Conservation (phyloP, 139 green algal genomes). For the Picochlorum sp. region DNA sequence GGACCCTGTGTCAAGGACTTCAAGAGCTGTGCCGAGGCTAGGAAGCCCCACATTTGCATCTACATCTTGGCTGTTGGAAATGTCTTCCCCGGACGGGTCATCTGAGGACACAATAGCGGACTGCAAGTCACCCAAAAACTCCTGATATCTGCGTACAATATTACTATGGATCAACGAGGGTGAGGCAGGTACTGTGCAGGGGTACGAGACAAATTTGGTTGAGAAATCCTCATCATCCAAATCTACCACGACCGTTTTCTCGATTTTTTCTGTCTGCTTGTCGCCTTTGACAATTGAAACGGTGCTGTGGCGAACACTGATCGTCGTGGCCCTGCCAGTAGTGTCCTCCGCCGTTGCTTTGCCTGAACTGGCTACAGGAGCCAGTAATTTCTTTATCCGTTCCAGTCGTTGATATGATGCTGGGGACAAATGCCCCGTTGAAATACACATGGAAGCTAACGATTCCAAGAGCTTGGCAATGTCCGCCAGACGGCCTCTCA, state of each 20-base stretch:
- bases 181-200: slow-evolving; percentile 20
- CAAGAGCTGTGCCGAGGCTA: too few species aligned
- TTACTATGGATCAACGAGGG: slow-evolving; percentile 14
- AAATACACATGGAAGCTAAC: slow-evolving; percentile 15
- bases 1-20: too few species aligned
- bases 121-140: slow-evolving; percentile 26
- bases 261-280: background rate
- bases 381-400: slow-evolving; percentile 7
- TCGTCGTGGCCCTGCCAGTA: background rate
- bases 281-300: background rate
- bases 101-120: slow-evolving; percentile 1
- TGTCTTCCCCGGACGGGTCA: slow-evolving; percentile 4
- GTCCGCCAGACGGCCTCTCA: slow-evolving; percentile 21
- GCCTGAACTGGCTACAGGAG: slow-evolving; percentile 23
- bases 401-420: slow-evolving; percentile 15
- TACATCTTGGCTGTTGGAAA: slow-evolving; percentile 4
- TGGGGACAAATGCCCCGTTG: slow-evolving; percentile 8
- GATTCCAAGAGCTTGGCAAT: slow-evolving; percentile 24
- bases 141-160: slow-evolving; percentile 10
- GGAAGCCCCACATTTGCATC: slow-evolving; percentile 16
- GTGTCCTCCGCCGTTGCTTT: slow-evolving; percentile 6
- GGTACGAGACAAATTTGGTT: slow-evolving; percentile 15
- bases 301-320: slow-evolving; percentile 1
- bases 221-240: slow-evolving; percentile 2
- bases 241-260: slow-evolving; percentile 5